Conservation (phyloP, 352 stramenopile species). For the Globisporangium nodosum region DNA sequence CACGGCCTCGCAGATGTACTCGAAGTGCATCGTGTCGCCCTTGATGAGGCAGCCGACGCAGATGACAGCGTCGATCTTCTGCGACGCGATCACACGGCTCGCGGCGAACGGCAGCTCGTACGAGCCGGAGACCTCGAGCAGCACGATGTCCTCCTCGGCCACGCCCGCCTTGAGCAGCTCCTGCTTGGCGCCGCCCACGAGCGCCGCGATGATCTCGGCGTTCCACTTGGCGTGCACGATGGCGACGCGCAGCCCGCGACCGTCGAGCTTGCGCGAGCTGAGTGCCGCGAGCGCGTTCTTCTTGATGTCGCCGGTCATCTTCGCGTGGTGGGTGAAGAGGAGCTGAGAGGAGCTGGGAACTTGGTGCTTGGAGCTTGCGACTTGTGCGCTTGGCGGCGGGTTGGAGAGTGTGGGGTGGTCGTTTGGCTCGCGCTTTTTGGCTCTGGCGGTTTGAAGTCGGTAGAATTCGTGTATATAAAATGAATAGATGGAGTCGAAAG, state of each 20-base stretch:
- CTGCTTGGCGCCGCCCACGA: slow-evolving; percentile 52
- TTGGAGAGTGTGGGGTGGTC: neutral
- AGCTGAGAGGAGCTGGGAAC: neutral
- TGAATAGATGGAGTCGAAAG: too few species aligned
- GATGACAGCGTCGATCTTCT: slow-evolving; percentile 96
- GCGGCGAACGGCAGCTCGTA: slow-evolving; percentile 97
- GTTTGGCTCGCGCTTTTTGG: too few species aligned
- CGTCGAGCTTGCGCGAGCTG: slow-evolving; percentile 76
- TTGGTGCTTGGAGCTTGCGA: neutral
- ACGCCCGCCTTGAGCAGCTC: slow-evolving; percentile 67
- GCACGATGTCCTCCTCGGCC: slow-evolving; percentile 58
- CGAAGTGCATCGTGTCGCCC: slow-evolving; percentile 98
- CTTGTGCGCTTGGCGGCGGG: neutral
- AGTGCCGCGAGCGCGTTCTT: slow-evolving; percentile 65
- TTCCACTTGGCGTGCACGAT: slow-evolving; percentile 88
- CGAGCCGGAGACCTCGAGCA: slow-evolving; percentile 88
- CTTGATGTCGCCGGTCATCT: slow-evolving; percentile 60
- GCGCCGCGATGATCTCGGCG: slow-evolving; percentile 66
- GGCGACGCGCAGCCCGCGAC: slow-evolving; percentile 63
- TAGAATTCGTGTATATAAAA: too few species aligned
- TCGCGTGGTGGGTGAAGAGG: neutral
- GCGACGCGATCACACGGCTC: slow-evolving; percentile 80
- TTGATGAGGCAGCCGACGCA: slow-evolving; percentile 94
- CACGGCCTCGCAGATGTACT: slow-evolving; percentile 98
- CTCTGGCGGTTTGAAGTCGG: too few species aligned